Conservation (phyloP, 2,329 filamentous ascomycete species). For the Penicillium sp. region DNA sequence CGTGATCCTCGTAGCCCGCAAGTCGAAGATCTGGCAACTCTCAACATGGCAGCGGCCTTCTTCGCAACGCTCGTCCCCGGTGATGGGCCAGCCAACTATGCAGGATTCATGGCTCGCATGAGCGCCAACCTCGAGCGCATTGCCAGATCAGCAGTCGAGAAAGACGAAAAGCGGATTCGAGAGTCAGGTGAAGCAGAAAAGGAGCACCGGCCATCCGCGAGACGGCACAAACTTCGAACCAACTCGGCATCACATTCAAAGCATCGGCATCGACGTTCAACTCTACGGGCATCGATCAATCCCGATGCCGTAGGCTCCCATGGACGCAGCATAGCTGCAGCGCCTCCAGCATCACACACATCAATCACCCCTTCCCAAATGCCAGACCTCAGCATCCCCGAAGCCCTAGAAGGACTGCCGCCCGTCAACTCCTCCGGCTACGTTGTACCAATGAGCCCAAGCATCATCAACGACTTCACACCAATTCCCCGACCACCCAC, state of each 20-base stretch:
- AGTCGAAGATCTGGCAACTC: constrained; percentile 77
- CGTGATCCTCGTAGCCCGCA: constrained; percentile 81
- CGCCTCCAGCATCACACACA: constrained; percentile 2
- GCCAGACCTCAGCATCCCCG: constrained; percentile 21
- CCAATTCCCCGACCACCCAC: constrained; percentile 4
- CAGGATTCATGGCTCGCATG: constrained; percentile 83
- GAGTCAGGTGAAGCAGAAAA: constrained; percentile 25
- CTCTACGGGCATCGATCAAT: constrained; percentile 5
- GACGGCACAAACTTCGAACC: constrained; percentile 23
- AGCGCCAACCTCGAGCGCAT: constrained; percentile 91
- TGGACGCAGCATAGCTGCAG: background rate
- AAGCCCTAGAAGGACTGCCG: constrained; percentile 27
- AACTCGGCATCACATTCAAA: constrained; percentile 4
- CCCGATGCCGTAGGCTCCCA: constrained; percentile 1
- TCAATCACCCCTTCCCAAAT: constrained; percentile 6
- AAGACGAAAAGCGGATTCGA: constrained; percentile 61
- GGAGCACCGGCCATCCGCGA: constrained; percentile 10
- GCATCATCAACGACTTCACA: constrained; percentile 4
- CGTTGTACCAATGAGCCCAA: constrained; percentile 28
- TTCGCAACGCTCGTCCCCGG: constrained; percentile 70
- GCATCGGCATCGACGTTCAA: constrained; percentile 5
- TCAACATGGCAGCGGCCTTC: constrained; percentile 85
- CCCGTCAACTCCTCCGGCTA: constrained; percentile 32
- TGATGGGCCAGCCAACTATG: constrained; percentile 76
- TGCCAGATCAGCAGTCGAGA: constrained; percentile 78